Conservation (phyloP, 495 filamentous ascomycete species). For the Lophiotrema nucula region DNA sequence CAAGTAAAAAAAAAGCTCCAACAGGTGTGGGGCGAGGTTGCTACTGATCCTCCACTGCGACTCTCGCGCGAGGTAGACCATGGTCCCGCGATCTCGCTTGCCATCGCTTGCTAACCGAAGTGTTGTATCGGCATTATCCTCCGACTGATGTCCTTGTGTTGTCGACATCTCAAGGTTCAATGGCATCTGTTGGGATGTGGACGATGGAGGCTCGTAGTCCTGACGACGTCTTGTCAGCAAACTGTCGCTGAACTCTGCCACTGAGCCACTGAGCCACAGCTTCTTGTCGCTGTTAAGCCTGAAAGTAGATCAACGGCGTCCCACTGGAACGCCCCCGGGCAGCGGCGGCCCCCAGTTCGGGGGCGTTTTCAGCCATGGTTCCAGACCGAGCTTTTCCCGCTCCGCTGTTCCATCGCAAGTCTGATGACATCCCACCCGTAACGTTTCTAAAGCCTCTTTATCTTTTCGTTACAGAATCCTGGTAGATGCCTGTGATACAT, state of each 20-base stretch:
- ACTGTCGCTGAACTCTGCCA: not conserved
- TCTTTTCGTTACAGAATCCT: not conserved
- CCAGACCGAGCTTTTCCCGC: not conserved
- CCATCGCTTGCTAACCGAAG: slow-evolving; percentile 1
- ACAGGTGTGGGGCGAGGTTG: too few relatives aligned
- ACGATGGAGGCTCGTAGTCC: not conserved
- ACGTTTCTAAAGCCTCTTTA: not conserved
- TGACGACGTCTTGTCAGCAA: not conserved
- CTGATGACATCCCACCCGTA: not conserved
- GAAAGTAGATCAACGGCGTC: not conserved
- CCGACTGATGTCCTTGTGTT: not conserved
- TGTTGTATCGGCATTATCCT: not conserved
- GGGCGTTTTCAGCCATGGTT: not conserved
- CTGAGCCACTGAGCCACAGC: not conserved
- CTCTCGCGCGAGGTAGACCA: not conserved
- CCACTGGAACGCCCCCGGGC: not conserved
- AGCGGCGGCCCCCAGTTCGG: not conserved
- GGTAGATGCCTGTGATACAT: not conserved
- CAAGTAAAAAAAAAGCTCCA: too few relatives aligned
- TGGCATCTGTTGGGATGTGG: not conserved
- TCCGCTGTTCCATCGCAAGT: not conserved
- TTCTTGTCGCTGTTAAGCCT: not conserved
- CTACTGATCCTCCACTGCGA: too few relatives aligned
- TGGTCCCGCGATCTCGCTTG: not conserved
- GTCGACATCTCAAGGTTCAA: too few relatives aligned